phyloP scores from a whole-genome alignment of 1,284 basidiomycete genomes.

The Amylostereum chailletii region DNA sequence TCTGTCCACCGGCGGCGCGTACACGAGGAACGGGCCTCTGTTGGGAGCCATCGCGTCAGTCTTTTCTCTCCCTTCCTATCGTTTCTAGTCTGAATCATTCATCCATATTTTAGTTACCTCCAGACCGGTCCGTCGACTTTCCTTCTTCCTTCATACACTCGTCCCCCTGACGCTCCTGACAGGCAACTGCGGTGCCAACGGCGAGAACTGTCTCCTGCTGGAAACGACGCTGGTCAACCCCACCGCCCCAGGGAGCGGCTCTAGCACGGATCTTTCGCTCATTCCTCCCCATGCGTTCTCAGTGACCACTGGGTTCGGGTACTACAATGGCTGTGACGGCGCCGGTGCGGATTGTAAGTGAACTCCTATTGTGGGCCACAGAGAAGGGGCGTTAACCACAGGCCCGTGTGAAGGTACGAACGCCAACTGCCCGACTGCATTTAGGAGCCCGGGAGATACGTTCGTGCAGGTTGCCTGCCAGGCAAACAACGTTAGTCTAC shows the following conservation, averaged over 20 bases:
- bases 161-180: not conserved
- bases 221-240: constrained; percentile 18
- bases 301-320: constrained; percentile 31
- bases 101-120: too few relatives aligned
- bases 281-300: constrained; percentile 26
- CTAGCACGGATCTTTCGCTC: constrained; percentile 18
- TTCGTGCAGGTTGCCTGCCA: constrained; percentile 20
- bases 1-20: not conserved
- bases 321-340: constrained; percentile 7
- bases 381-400: too few relatives aligned
- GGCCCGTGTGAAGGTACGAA: not conserved
- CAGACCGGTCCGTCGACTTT: too few relatives aligned
- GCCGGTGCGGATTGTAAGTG: constrained; percentile 4
- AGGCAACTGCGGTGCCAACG: constrained; percentile 14
- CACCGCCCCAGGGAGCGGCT: constrained; percentile 12
- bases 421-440: constrained; percentile 8
- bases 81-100: too few relatives aligned
- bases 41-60: not conserved
- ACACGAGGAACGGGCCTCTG: not conserved
- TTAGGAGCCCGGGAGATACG: constrained; percentile 18
- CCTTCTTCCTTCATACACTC: too few relatives aligned
- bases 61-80: too few relatives aligned
- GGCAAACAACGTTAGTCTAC: constrained; percentile 13
- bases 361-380: too few relatives aligned
- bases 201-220: constrained; percentile 15